Evolutionary conservation across 2,329 filamentous ascomycete species (phyloP), one percentile per base, ranked within the genome.

Genomic region (Xylariaceae sp.): DNA sequence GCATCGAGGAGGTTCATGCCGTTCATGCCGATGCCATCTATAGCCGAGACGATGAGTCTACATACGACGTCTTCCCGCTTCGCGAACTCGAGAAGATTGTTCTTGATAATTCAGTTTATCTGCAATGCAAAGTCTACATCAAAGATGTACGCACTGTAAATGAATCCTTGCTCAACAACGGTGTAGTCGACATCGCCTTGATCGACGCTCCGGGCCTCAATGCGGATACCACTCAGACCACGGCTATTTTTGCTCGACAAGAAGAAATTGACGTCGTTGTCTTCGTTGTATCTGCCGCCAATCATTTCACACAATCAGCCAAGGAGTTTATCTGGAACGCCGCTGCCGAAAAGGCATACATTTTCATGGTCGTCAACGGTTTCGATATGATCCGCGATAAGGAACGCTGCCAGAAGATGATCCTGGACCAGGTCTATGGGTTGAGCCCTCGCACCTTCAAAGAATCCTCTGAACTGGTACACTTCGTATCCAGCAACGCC

Each of bases 261-360:
- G 93, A 98, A 66, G 93, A 98, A 68, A 98, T 98, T 53, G 93
- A 98, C 58, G 93, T 98, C 0, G 93, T 98, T 1, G 91, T 98
- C 0, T 98, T 98, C 59, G 93, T 98, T 25, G 93, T 98, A 5
- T 96, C 91, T 10, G 93, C 93, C 2, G 90, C 92, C 21, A 98
- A 98, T 55, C 93, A 98, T 67, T 97, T 98, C 63, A 98, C 93
- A 0, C 82, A 95, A 44, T 95, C 93, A 1, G 91, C 93, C n/a
- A 94, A 88, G 67, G 93, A 98, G 59, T 98, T 98, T 61, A 95
- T 98, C 51, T 87, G 88, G 75, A 92, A 92, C 40, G 93, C 93
- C 2, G 93, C 93, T 1, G 83, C 92, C 33, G 93, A 98, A 63
- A 98, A 98, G 69, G 92, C 93, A 0, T 98, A 98, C 63, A 91